Percentiles rank a stretch among this genome's conserved stretches.
These are phyloP conservation scores for Globisporangium emineosum DNA, from an alignment of 352 stramenopile species.

Conservation along the genomic window DNA sequence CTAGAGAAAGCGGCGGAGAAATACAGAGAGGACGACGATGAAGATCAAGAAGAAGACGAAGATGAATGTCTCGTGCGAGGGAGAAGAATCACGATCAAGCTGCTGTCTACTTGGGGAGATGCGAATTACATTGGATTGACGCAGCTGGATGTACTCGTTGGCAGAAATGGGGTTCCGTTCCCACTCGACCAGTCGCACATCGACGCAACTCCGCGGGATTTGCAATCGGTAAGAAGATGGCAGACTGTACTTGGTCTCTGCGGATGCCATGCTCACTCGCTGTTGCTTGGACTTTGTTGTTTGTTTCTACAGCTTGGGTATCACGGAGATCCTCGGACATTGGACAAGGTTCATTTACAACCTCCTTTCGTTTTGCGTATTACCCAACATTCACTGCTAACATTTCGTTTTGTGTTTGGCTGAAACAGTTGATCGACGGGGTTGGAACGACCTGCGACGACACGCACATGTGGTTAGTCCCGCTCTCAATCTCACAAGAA, in stretches of 20 bases:
- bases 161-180: constrained; percentile 34
- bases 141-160: constrained; percentile 65
- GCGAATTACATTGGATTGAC: constrained; percentile 84
- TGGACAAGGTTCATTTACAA: constrained; percentile 66
- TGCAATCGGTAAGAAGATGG: constrained; percentile 46
- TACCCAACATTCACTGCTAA: not conserved
- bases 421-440: constrained; percentile 71
- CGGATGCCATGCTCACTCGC: not conserved
- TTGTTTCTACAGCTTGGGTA: constrained; percentile 51
- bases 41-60: constrained; percentile 16
- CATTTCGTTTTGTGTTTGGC: not conserved
- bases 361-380: not conserved
- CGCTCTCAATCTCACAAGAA: constrained; percentile 40
- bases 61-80: constrained; percentile 26
- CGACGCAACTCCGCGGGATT: constrained; percentile 61
- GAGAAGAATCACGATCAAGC: constrained; percentile 44
- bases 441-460: constrained; percentile 82
- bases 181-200: constrained; percentile 43
- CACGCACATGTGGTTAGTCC: constrained; percentile 89
- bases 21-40: constrained; percentile 12
- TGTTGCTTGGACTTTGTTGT: constrained; percentile 1
- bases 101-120: constrained; percentile 78
- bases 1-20: constrained; percentile 31
- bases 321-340: constrained; percentile 72
- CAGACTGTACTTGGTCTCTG: not conserved